Conservation (phyloP, 139 green algal genomes). For the Eudorina sp. region DNA sequence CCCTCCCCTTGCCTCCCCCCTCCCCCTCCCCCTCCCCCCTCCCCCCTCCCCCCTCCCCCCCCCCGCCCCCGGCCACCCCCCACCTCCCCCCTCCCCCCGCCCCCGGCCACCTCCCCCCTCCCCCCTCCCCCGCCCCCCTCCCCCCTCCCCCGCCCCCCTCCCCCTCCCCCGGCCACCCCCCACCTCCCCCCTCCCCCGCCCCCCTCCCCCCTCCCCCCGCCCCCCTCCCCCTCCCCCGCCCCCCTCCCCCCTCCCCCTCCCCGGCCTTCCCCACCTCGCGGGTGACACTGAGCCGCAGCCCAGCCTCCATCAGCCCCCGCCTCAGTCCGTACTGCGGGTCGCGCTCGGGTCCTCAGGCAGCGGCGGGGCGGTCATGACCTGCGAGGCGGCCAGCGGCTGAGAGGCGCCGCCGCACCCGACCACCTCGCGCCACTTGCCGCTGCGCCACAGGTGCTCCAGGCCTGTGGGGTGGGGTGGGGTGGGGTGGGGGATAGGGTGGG, state of each 20-base stretch:
- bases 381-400: constrained; percentile 7
- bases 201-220: not conserved
- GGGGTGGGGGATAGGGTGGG: not conserved
- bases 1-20: too few relatives aligned
- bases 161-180: not conserved
- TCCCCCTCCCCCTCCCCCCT: too few relatives aligned
- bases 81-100: too few relatives aligned
- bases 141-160: too few relatives aligned
- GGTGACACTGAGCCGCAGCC: constrained; percentile 56
- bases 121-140: too few relatives aligned
- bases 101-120: too few relatives aligned
- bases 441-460: constrained; percentile 53
- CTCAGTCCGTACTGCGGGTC: constrained; percentile 42
- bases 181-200: not conserved
- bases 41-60: too few relatives aligned
- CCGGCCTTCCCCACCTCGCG: constrained; percentile 48
- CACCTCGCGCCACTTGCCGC: constrained; percentile 51
- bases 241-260: not conserved
- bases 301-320: constrained; percentile 56
- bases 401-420: not conserved
- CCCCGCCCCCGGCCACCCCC: too few relatives aligned
- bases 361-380: constrained; percentile 43
- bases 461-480: constrained; percentile 20
- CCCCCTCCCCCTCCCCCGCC: not conserved
- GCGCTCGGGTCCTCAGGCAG: not conserved